Evolutionary conservation across 768 basidiomycete genomes (phyloP).

Genomic region (Kwoniella pini): DNA sequence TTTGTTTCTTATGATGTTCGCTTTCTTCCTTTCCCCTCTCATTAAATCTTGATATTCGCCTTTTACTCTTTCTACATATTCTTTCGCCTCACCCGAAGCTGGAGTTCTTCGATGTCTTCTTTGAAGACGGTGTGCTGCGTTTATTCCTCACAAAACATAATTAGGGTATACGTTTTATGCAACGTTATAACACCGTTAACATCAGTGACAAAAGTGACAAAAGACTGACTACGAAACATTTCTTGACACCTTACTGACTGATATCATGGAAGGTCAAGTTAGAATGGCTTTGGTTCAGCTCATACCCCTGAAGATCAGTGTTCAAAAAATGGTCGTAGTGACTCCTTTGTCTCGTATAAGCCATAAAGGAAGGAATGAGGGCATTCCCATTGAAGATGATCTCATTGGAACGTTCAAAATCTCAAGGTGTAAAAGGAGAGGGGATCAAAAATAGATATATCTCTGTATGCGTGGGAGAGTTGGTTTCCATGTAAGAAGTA

Average conservation of each 20-base stretch:
- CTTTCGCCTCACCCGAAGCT: conserved; percentile 43
- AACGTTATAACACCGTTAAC: conserved; percentile 5
- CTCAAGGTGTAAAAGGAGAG: not conserved
- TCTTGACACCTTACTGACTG: no score
- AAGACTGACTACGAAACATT: no score
- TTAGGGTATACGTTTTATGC: conserved; percentile 8
- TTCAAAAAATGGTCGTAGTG: not conserved
- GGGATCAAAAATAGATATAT: not conserved
- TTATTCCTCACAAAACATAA: conserved; percentile 3
- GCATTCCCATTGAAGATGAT: no score
- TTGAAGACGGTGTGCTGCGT: conserved; percentile 50
- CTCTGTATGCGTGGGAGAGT: no score
- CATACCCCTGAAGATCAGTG: conserved; percentile 6
- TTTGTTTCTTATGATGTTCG: conserved; percentile 5
- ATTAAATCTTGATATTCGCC: not conserved
- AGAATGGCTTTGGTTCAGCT: no score
- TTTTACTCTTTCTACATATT: not conserved
- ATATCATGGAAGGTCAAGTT: no score
- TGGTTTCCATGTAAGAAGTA: no score
- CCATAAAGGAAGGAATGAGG: no score
- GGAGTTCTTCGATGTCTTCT: conserved; percentile 44
- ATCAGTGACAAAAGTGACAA: no score
- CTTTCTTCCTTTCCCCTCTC: conserved; percentile 2
- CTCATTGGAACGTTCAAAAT: no score
- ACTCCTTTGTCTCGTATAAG: not conserved